Conservation (phyloP, 2,329 filamentous ascomycete species). For the Metarhizium album region DNA sequence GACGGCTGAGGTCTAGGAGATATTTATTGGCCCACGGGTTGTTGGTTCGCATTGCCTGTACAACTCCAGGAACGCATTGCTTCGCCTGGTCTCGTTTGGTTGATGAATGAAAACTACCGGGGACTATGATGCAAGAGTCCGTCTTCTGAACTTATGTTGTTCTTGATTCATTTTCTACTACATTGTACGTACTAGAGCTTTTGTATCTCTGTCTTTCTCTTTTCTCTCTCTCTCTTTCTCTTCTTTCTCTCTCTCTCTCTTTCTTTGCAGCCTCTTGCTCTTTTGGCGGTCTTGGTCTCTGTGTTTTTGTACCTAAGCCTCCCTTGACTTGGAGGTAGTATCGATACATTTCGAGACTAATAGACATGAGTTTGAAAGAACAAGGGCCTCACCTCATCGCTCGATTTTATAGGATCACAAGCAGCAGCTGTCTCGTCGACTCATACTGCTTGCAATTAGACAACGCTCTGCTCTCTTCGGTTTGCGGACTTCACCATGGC, state of each 20-base stretch:
- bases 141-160: constrained; percentile 5
- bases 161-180: constrained; percentile 2
- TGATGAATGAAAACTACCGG: constrained; percentile 2
- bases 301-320: constrained; percentile 4
- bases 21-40: neutral
- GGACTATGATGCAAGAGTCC: constrained; percentile 3
- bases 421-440: neutral
- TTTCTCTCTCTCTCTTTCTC: constrained; percentile 19
- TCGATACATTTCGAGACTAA: constrained; percentile 1
- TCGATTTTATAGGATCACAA: constrained; percentile 1
- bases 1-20: constrained; percentile 1
- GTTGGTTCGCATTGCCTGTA: constrained; percentile 6
- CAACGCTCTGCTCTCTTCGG: neutral
- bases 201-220: constrained; percentile 23
- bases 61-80: constrained; percentile 2
- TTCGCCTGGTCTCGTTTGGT: constrained; percentile 5
- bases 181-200: constrained; percentile 44
- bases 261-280: constrained; percentile 14
- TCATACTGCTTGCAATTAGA: neutral
- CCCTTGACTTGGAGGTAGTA: neutral
- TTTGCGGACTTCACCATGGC: constrained; percentile 37
- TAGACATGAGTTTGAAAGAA: neutral
- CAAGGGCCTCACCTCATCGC: neutral
- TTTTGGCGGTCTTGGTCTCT: constrained; percentile 1
- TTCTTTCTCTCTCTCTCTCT: constrained; percentile 21